Evolutionary conservation across 495 filamentous ascomycete species (phyloP).

Genomic region (Trichoderma parareesei): DNA sequence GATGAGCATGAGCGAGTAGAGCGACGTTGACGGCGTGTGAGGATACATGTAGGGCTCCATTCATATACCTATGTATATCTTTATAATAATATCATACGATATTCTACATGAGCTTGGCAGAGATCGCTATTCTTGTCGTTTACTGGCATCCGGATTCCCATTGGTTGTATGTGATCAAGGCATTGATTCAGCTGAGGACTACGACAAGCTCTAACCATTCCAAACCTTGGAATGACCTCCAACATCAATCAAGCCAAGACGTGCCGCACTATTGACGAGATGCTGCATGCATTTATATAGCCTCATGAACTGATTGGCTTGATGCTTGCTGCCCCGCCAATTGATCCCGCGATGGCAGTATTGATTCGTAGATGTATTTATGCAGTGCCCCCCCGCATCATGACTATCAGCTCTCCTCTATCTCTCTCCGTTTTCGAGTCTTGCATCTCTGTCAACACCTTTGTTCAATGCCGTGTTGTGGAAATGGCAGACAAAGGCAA

Average conservation of each 20-base stretch:
- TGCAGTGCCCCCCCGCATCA: background rate
- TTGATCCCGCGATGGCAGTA: background rate
- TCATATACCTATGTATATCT: background rate
- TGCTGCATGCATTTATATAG: background rate
- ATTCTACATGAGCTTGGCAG: background rate
- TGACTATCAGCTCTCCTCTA: background rate
- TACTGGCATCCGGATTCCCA: too few relatives aligned
- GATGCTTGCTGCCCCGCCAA: background rate
- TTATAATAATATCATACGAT: background rate
- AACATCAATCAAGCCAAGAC: background rate
- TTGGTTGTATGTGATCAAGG: background rate
- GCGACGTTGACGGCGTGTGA: background rate
- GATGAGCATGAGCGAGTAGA: constrained; percentile 1
- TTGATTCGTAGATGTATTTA: background rate
- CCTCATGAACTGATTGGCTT: background rate
- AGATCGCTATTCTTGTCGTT: background rate
- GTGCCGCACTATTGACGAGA: background rate
- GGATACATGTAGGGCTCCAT: background rate
- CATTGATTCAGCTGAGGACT: background rate
- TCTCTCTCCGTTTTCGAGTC: background rate
- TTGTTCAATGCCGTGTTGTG: background rate
- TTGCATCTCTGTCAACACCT: background rate
- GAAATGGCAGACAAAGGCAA: background rate
- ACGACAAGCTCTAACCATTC: background rate
- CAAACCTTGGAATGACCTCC: background rate